phyloP scores from a whole-genome alignment of 805 yeast species.

The Pichia exigua region DNA sequence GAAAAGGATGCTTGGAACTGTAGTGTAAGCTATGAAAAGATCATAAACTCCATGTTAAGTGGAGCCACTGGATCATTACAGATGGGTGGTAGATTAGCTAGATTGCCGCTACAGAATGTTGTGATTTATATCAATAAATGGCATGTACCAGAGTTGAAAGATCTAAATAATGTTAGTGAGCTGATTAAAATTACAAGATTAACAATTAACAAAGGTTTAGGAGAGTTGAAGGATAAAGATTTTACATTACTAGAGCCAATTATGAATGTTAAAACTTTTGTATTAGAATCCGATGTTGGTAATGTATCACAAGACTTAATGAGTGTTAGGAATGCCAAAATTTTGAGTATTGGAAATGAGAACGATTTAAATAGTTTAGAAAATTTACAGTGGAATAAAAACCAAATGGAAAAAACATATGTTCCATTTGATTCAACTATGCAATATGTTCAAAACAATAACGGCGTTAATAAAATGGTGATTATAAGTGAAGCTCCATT shows the following conservation, averaged over 20 bases:
- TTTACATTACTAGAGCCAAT: slow-evolving; percentile 76
- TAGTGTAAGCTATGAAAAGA: slow-evolving; percentile 36
- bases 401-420: slow-evolving; percentile 54
- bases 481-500: slow-evolving; percentile 80
- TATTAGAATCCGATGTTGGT: slow-evolving; percentile 69
- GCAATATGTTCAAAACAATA: slow-evolving; percentile 23
- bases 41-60: slow-evolving; percentile 47
- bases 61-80: slow-evolving; percentile 58
- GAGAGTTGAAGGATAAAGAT: slow-evolving; percentile 17
- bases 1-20: slow-evolving; percentile 37
- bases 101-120: slow-evolving; percentile 52
- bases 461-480: slow-evolving; percentile 36
- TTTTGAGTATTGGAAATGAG: slow-evolving; percentile 66
- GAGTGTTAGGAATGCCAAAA: slow-evolving; percentile 67
- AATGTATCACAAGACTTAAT: slow-evolving; percentile 78
- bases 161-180: slow-evolving; percentile 31
- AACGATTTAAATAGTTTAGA: slow-evolving; percentile 22
- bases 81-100: slow-evolving; percentile 57
- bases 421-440: slow-evolving; percentile 73
- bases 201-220: slow-evolving; percentile 35
- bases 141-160: slow-evolving; percentile 40
- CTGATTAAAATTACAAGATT: slow-evolving; percentile 40
- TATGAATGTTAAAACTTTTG: slow-evolving; percentile 66
- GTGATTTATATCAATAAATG: slow-evolving; percentile 46
- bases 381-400: slow-evolving; percentile 25